Conservation (phyloP, 2,329 filamentous ascomycete species). For the Diaporthe sp. region DNA sequence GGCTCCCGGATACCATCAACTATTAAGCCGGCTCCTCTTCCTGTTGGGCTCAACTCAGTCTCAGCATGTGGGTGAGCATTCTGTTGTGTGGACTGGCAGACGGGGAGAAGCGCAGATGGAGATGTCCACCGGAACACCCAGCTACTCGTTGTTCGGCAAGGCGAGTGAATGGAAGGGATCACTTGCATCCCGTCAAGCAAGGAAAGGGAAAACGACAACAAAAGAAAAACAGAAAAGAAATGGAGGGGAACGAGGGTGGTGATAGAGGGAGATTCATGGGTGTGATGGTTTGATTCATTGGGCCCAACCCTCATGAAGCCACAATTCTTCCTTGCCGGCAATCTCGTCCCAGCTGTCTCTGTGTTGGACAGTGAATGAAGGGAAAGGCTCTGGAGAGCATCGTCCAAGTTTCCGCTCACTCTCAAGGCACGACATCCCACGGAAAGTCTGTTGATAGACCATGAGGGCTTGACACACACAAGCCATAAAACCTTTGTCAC, state of each 20-base stretch:
- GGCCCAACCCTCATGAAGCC: not conserved
- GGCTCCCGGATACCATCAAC: conserved; percentile 26
- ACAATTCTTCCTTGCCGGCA: not conserved
- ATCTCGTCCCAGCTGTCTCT: not conserved
- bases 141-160: not conserved
- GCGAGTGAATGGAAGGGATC: too few relatives aligned
- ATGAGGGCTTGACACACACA: not conserved
- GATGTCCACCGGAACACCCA: not conserved
- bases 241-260: too few relatives aligned
- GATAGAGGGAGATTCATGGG: not conserved
- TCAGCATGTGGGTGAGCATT: not conserved
- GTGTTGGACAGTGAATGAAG: not conserved
- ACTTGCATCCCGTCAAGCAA: not conserved
- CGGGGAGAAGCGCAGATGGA: too few relatives aligned
- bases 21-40: not conserved
- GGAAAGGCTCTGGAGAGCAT: not conserved
- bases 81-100: not conserved
- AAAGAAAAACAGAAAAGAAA: conserved; percentile 38
- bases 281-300: not conserved
- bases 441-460: not conserved
- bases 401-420: not conserved
- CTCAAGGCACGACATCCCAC: not conserved
- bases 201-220: not conserved
- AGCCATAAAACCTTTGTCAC: too few relatives aligned
- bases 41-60: not conserved